Evolutionary conservation across 345 rosid genomes (phyloP), one percentile per base, ranked within the genome.

Genomic region (Eucalyptus camaldulensis): DNA sequence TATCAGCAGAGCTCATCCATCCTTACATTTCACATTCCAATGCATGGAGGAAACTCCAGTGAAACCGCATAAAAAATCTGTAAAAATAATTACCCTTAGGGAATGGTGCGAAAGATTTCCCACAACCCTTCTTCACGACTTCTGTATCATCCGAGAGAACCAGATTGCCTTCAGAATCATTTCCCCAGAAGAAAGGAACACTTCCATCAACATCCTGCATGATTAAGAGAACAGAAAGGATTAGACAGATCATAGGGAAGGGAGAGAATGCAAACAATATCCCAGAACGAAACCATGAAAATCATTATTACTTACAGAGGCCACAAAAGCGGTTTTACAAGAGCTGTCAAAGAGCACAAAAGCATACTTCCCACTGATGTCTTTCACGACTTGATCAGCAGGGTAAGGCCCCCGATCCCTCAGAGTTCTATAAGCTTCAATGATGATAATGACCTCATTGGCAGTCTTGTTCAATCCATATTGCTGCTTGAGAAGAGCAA

Each of bases 341-440:
- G 95, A 86, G 92, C 95, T 91, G 89, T 98, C 99, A n/a, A 88
- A 97, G 89, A 97, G 94, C 83, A 96, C 87, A 86, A 97, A 97
- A 2, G 96, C 95, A 88, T 93, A 98, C 88, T 94, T 97, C 72
- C 99, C 99, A 33, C 92, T 93, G 56, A 98, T 90, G 85, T 96
- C 99, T 95, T 95, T 94, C 51, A 97, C 96, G 50, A 98, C 99
- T 93, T 96, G 99, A 90, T 96, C 99, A 3, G 96, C 96, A 86
- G 99, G 96, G 88, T 98, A 98, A 33, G 99, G 99, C 88, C 99
- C 98, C 86, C 99, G 96, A 88, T 98, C 99, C 89, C 99, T 94
- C 44, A 97, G 98, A 54, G 99, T 94, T 92, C 99, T 94, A 87
- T 94, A 98, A 31, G 99, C 98, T 93, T 98, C 99, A 31, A 97